A percentile compares a stretch with the other conserved stretches of the same genome.
Conservation (phyloP, 306 rosid species). For the Rubus idaeus region DNA sequence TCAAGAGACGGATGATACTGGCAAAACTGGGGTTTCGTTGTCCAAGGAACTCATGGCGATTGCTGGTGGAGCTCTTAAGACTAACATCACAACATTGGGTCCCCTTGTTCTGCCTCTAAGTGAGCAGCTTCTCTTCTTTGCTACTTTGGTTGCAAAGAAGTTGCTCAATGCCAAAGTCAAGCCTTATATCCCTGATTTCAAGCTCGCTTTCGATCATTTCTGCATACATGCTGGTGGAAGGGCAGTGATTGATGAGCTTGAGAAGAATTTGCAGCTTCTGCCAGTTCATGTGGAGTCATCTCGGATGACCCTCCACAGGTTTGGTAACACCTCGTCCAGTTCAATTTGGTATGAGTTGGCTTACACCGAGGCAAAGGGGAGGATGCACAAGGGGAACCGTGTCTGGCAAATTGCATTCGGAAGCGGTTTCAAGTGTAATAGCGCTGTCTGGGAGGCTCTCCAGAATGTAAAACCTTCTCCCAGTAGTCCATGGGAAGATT, state of each 20-base stretch:
- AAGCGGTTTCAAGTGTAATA: constrained; percentile 72
- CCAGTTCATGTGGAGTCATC: constrained; percentile 60
- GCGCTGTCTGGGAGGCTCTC: constrained; percentile 75
- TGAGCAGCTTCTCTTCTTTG: constrained; percentile 58
- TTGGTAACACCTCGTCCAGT: constrained; percentile 68
- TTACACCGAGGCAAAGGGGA: constrained; percentile 58
- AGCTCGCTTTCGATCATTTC: constrained; percentile 64
- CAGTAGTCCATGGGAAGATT: constrained; percentile 64
- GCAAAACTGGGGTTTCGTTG: constrained; percentile 60
- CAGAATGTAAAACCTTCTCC: constrained; percentile 49
- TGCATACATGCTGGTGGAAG: constrained; percentile 77
- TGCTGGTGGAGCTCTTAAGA: constrained; percentile 62
- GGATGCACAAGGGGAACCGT: constrained; percentile 44
- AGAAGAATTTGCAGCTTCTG: constrained; percentile 64
- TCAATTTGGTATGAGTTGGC: constrained; percentile 76
- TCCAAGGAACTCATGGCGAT: constrained; percentile 65
- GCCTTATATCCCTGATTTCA: constrained; percentile 67
- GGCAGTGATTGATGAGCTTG: constrained; percentile 68
- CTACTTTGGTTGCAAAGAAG: constrained; percentile 44
- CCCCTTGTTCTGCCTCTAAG: constrained; percentile 61
- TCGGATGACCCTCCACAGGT: constrained; percentile 67
- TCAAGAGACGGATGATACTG: constrained; percentile 53
- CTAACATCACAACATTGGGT: constrained; percentile 57
- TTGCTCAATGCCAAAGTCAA: constrained; percentile 30
- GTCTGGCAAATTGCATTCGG: constrained; percentile 79